Conservation (phyloP, 2,329 filamentous ascomycete genomes). For the Lachnellula arida region DNA sequence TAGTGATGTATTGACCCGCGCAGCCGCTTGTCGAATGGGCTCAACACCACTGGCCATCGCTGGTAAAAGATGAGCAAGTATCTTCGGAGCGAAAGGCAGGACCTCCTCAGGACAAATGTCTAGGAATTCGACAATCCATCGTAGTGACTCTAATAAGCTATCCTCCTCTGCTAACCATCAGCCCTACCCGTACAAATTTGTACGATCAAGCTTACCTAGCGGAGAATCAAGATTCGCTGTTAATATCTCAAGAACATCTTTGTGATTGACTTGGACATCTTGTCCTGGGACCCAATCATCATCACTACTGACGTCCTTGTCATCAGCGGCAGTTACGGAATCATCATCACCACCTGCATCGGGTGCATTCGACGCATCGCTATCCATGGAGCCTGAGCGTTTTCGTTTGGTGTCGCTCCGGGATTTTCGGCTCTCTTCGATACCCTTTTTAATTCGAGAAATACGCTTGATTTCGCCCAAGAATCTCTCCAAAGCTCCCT, state of each 20-base stretch:
- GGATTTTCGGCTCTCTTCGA: slow-evolving; percentile 77
- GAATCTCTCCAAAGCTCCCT: slow-evolving; percentile 83
- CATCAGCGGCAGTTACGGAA: slow-evolving; percentile 51
- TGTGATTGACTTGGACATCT: slow-evolving; percentile 91
- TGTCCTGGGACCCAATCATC: slow-evolving; percentile 97
- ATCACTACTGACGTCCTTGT: slow-evolving; percentile 61
- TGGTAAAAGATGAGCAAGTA: slow-evolving; percentile 86
- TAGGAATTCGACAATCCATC: slow-evolving; percentile 95
- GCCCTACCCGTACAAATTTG: neutral
- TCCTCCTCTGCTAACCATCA: slow-evolving; percentile 65
- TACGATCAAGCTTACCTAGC: slow-evolving; percentile 49
- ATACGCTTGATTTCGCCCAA: slow-evolving; percentile 93
- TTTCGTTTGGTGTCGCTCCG: slow-evolving; percentile 59
- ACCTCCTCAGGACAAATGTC: slow-evolving; percentile 98
- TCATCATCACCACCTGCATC: slow-evolving; percentile 59
- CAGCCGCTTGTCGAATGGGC: slow-evolving; percentile 80
- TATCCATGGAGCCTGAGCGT: slow-evolving; percentile 66
- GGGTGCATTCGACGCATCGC: slow-evolving; percentile 44
- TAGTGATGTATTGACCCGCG: slow-evolving; percentile 81
- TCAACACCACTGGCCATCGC: slow-evolving; percentile 92
- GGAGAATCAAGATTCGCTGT: slow-evolving; percentile 84
- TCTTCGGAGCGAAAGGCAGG: slow-evolving; percentile 85
- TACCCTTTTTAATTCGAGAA: slow-evolving; percentile 83
- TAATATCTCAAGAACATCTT: slow-evolving; percentile 85
- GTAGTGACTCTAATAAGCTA: slow-evolving; percentile 81